Evolutionary conservation across 2,329 filamentous ascomycete species (phyloP).

Genomic region (Trichoderma citrinoviride): DNA sequence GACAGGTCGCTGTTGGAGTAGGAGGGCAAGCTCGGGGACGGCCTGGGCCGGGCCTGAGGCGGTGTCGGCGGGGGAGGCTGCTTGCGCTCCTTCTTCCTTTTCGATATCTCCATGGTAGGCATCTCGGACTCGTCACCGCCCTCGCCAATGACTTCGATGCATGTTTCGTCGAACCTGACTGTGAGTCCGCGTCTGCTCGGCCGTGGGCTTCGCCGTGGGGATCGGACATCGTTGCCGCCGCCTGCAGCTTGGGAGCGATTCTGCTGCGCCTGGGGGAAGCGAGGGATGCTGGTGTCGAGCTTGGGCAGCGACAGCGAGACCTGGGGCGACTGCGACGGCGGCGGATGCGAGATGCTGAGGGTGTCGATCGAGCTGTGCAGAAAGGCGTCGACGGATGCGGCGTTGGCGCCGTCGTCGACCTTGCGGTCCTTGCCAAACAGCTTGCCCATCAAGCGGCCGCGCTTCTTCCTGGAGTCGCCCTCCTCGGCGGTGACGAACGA

Average conservation of each 20-base stretch:
- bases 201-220: slow-evolving; percentile 45
- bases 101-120: slow-evolving; percentile 69
- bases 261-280: slow-evolving; percentile 54
- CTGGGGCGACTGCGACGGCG: slow-evolving; percentile 41
- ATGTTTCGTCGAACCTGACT: slow-evolving; percentile 70
- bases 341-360: slow-evolving; percentile 52
- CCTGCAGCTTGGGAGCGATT: slow-evolving; percentile 42
- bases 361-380: slow-evolving; percentile 53
- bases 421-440: slow-evolving; percentile 48
- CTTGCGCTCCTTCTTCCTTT: slow-evolving; percentile 46
- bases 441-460: slow-evolving; percentile 62
- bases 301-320: slow-evolving; percentile 54
- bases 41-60: slow-evolving; percentile 24
- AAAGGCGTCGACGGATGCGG: slow-evolving; percentile 53
- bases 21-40: slow-evolving; percentile 18
- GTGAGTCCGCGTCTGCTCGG: slow-evolving; percentile 63
- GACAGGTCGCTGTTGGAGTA: slow-evolving; percentile 12
- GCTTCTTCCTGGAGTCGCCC: slow-evolving; percentile 39
- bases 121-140: slow-evolving; percentile 82
- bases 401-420: slow-evolving; percentile 33
- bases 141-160: slow-evolving; percentile 81
- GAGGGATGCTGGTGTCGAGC: slow-evolving; percentile 56
- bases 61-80: slow-evolving; percentile 36
- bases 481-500: slow-evolving; percentile 38
- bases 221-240: slow-evolving; percentile 41